A percentile compares a stretch with the other conserved stretches of the same genome.
phyloP scores from a whole-genome alignment of 2,329 filamentous ascomycete species.

The Helotiales sp. region DNA sequence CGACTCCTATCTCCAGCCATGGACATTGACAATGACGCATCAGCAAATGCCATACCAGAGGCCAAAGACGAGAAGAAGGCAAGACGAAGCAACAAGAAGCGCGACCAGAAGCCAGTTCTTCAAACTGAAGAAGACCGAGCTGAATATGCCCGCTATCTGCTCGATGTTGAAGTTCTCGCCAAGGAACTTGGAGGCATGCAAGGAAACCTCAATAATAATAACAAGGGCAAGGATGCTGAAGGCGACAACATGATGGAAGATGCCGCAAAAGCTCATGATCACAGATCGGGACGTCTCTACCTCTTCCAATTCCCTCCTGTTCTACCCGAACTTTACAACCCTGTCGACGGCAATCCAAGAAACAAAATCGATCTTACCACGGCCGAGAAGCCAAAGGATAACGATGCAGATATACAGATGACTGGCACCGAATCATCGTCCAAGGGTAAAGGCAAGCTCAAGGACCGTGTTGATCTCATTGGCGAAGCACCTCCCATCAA shows the following conservation, averaged over 20 bases:
- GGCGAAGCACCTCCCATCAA: conserved; percentile 51
- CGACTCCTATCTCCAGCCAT: neutral
- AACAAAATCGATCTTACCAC: conserved; percentile 1
- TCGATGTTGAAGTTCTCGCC: conserved; percentile 51
- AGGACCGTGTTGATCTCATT: conserved; percentile 32
- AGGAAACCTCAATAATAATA: conserved; percentile 20
- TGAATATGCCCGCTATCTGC: conserved; percentile 54
- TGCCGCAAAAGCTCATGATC: conserved; percentile 24
- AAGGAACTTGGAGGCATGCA: conserved; percentile 52
- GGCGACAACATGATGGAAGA: conserved; percentile 46
- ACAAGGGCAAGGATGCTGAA: conserved; percentile 44
- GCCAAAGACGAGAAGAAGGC: conserved; percentile 21
- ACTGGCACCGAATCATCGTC: conserved; percentile 16
- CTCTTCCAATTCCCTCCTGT: conserved; percentile 69
- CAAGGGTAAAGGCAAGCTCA: conserved; percentile 26
- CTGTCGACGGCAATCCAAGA: conserved; percentile 32
- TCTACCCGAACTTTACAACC: conserved; percentile 56
- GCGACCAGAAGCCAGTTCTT: conserved; percentile 46
- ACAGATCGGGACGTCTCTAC: conserved; percentile 60
- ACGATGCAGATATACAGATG: conserved; percentile 23
- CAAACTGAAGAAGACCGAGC: conserved; percentile 58
- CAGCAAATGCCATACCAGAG: neutral
- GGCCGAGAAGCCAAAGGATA: conserved; percentile 12
- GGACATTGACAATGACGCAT: neutral
- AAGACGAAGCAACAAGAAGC: conserved; percentile 23